Base-by-base conservation (phyloP, 148 eudicot species). In the Amaranthus palmeri region DNA sequence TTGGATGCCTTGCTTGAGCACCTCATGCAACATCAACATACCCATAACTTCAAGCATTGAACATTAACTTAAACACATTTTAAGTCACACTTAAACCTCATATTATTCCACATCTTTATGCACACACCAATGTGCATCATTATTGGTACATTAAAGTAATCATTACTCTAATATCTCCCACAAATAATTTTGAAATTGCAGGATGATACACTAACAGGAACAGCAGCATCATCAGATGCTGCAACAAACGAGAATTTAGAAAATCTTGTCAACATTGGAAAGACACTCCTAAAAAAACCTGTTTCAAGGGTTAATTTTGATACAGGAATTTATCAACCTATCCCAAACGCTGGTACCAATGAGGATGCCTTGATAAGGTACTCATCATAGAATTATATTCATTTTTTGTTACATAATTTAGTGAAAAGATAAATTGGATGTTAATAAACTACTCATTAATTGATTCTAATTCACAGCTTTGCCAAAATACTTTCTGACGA, bases 161-260 rank as follows among this genome's bases (percentile, higher is more conserved):
- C n/a, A n/a, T n/a, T n/a, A n/a, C n/a, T n/a, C n/a, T n/a, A n/a
- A n/a, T n/a, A n/a, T n/a, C n/a, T n/a, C n/a, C n/a, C n/a, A n/a
- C n/a, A n/a, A n/a, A n/a, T n/a, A n/a, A n/a, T n/a, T n/a, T n/a
- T n/a, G n/a, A 52, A 63, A 74, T n/a, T 62, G 66, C 66, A 87
- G 87, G 87, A 88, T 66, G 87, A 86, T 68, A 76, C 65, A 6
- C 41, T 88, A 66, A 80, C 62, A 2, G 89, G 89, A 60, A 49
- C 12, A 15, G 56, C 69, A 25, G 54, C 80, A 13, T 76, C 83
- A 2, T 40, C 54, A 8, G 89, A 85, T 54, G 46, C 11, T 6
- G 66, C 89, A 43, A 88, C 85, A 9, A 52, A 72, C 69, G 72
- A 82, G 48, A 85, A 85, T 71, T 50, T 85, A 78, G 63, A 72